phyloP scores from a whole-genome alignment of 192 early-diverging fungal genomes.

The Ambispora gerdemannii region DNA sequence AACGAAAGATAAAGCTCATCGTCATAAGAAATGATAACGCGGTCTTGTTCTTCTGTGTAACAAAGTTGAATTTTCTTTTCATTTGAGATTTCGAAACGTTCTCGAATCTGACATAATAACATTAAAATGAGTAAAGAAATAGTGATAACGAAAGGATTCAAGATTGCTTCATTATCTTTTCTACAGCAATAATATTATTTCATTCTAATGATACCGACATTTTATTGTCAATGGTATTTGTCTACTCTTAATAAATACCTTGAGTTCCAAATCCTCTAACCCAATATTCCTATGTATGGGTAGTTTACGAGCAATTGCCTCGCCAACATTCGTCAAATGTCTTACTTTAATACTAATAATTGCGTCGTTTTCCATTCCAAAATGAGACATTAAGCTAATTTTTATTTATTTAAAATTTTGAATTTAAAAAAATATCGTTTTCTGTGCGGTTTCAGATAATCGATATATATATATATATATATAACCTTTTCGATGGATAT shows the following conservation, averaged over 20 bases:
- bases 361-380: no score
- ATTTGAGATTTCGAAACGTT: slow-evolving; percentile 16
- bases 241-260: slow-evolving; percentile 12
- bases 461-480: no score
- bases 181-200: no score
- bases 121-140: not conserved
- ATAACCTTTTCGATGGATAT: no score
- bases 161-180: no score
- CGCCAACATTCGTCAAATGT: not conserved
- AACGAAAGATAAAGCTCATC: not conserved
- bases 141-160: not conserved
- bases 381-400: no score
- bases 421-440: no score
- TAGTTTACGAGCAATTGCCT: not conserved
- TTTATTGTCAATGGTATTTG: no score
- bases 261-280: slow-evolving; percentile 10
- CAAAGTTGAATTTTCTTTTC: not conserved
- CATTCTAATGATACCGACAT: no score
- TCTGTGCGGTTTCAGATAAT: no score
- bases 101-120: slow-evolving; percentile 1
- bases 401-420: no score
- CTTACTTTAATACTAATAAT: slow-evolving; percentile 11
- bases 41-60: slow-evolving; percentile 8
- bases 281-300: not conserved
- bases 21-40: slow-evolving; percentile 5